These are phyloP conservation scores for Cenococcum geophilum DNA, from an alignment of 495 filamentous ascomycete species.

Conservation along the genomic window DNA sequence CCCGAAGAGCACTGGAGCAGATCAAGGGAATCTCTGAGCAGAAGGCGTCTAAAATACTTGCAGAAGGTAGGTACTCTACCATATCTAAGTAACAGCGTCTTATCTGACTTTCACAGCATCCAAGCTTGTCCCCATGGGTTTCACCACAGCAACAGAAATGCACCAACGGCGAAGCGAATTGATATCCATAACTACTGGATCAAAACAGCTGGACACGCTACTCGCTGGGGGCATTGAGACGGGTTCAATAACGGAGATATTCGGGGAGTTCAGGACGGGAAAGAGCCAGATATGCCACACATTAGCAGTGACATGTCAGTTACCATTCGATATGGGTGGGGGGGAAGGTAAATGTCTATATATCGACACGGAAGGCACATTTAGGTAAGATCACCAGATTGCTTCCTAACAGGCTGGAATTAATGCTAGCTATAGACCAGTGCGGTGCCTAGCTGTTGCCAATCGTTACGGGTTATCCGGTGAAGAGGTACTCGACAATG, in stretches of 20 bases:
- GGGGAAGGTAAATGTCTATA: conserved; percentile 99
- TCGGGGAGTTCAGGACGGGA: conserved; percentile 95
- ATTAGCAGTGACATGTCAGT: conserved; percentile 92
- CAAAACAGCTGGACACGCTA: conserved; percentile 92
- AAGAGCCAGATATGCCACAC: conserved; percentile 99
- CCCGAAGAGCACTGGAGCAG: conserved; percentile 75
- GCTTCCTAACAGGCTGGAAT: background rate
- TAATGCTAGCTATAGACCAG: conserved; percentile 45
- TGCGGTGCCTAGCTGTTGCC: conserved; percentile 83
- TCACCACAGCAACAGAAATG: conserved; percentile 99
- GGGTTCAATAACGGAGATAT: conserved; percentile 96
- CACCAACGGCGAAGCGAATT: conserved; percentile 90
- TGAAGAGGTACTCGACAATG: conserved; percentile 96
- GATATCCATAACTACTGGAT: conserved; percentile 95
- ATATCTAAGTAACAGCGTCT: conserved; percentile 5
- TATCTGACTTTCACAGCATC: conserved; percentile 53
- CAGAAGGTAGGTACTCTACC: conserved; percentile 57
- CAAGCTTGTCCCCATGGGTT: conserved; percentile 96
- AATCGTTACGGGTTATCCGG: conserved; percentile 90
- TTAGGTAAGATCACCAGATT: conserved; percentile 45
- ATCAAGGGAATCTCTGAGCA: conserved; percentile 97
- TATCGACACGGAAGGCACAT: conserved; percentile 97
- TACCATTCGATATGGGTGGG: conserved; percentile 98
- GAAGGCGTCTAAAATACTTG: conserved; percentile 89
- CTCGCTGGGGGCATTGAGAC: conserved; percentile 94